These are phyloP conservation scores for Gryganskiella cystojenkinii DNA, from an alignment of 192 early-diverging fungal genomes.

Conservation along the genomic window DNA sequence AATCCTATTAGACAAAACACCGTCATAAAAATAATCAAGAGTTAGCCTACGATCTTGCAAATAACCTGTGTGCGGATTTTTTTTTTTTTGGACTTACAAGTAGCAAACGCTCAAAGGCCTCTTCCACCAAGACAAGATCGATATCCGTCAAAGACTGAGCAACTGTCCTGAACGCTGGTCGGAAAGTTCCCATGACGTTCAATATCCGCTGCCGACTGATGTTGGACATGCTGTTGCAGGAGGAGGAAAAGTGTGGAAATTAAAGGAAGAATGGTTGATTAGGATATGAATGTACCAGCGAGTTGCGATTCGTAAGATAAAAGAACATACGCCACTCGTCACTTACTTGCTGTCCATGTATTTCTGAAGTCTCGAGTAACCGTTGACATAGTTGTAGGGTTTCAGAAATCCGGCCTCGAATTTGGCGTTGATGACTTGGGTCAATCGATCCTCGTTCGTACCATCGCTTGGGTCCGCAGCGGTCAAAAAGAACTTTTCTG, in stretches of 20 bases:
- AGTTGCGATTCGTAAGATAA: not conserved
- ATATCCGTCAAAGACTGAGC: slow-evolving; percentile 93
- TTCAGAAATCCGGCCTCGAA: slow-evolving; percentile 95
- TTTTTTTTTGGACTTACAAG: too few relatives aligned
- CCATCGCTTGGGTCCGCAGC: slow-evolving; percentile 93
- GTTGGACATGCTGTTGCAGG: slow-evolving; percentile 67
- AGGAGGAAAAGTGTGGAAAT: not conserved
- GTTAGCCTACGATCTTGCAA: too few relatives aligned
- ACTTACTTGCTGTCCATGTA: slow-evolving; percentile 90
- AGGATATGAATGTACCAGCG: not conserved
- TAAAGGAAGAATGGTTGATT: not conserved
- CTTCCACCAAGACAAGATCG: slow-evolving; percentile 95
- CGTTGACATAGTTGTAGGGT: slow-evolving; percentile 97
- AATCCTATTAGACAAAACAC: slow-evolving; percentile 66
- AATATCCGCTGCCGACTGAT: slow-evolving; percentile 81
- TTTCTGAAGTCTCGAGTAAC: slow-evolving; percentile 86
- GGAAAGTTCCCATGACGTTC: slow-evolving; percentile 88
- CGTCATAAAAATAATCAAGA: not conserved
- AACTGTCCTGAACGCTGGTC: slow-evolving; percentile 88
- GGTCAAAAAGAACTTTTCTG: slow-evolving; percentile 90
- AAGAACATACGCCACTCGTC: not conserved
- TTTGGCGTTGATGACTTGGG: slow-evolving; percentile 93
- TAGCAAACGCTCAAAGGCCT: slow-evolving; percentile 93
- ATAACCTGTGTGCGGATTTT: too few relatives aligned
- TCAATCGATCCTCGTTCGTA: slow-evolving; percentile 87